Evolutionary conservation across 1,139 yeast species (phyloP), one percentile per base, ranked within the genome.

Genomic region (Suhomyces wounanorum): DNA sequence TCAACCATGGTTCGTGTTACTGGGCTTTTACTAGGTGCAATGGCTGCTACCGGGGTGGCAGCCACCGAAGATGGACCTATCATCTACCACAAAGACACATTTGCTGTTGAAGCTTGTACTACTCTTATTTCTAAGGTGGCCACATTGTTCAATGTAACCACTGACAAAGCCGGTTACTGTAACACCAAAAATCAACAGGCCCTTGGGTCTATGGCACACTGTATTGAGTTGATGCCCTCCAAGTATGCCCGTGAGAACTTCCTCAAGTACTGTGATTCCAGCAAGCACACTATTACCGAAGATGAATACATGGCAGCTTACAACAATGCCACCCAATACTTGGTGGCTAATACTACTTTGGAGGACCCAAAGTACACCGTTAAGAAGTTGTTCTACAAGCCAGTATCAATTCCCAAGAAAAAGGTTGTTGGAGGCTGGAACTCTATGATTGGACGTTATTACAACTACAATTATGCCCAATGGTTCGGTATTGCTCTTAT

Each of bases 401-500:
- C 79, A 13, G 66, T 69, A 7, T 49, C 58, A 14, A 49, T 72
- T 16, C 37, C 57, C 1, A 55, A 65, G 36, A 59, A 55, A 43
- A 55, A 53, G 33, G 62, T 75, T 44, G 51, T 51, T 1, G 69
- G 68, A 38, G 78, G 73, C 26, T 73, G 68, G 57, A 57, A 59
- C 36, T 72, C 82, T 11, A 64, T 77, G 54, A 69, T 67, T 45
- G 70, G 71, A 23, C 66, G 76, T 56, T 81, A 68, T 57, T 60
- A 70, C 40, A 73, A 57, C 68, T 78, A 75, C 52, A 73, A 69
- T 59, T 72, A 67, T 39, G 82, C 84, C 51, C 69, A 74, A 43
- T 72, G 70, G 65, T 82, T 76, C 59, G 83, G 80, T n/a, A 71
- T 70, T 49, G 77, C 71, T 3, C 78, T 83, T 63, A 71, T 77